Evolutionary conservation across 1,284 basidiomycete species (phyloP), one percentile per base, ranked within the genome.

Genomic region (Ceratobasidium papillatum): DNA sequence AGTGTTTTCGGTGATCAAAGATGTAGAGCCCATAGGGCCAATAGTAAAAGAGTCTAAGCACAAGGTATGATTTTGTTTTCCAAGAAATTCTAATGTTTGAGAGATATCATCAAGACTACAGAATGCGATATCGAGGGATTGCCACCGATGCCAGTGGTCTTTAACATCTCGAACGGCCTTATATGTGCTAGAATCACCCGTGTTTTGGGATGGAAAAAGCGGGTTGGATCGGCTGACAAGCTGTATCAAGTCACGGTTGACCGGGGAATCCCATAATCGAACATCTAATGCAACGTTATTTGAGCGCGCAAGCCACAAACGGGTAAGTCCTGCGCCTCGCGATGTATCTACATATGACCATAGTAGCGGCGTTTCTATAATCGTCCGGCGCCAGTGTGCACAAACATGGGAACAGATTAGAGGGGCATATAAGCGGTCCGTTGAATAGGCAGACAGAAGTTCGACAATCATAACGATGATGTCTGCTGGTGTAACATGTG

Each of bases 331-430:
- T 11, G 25, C 27, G 45, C 62, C 62, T 32, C 62, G 62, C 1
- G 27, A 49, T 14, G 32, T 49, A 36, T 64, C 62, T 11, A 64
- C n/a, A 49, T 64, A 64, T 7, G 43, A 64, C 62, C 43, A 64
- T 32, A 64, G 7, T 14, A 64, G 8, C 1, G 45, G 62, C 4
- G 62, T n/a, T 1, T 14, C 19, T 22, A 51, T n/a, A 22, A 27
- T 43, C 7, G 32, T 12, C 19, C 43, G 62, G 19, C 45, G 45
- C 62, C 62, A 64, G 62, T 64, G 62, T 11, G 45, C 45, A 25
- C 62, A 64, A 25, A 64, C 62, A 49, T 64, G 62, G 22, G 62
- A 49, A 27, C 43, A 64, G 1, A 64, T 64, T 7, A 64, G 62
- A 19, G 62, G 62, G n/a, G 47, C 47, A 19, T 64, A 64, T 25